Evolutionary conservation across 2,329 filamentous ascomycete genomes (phyloP).

Genomic region (Penicillium sp.): DNA sequence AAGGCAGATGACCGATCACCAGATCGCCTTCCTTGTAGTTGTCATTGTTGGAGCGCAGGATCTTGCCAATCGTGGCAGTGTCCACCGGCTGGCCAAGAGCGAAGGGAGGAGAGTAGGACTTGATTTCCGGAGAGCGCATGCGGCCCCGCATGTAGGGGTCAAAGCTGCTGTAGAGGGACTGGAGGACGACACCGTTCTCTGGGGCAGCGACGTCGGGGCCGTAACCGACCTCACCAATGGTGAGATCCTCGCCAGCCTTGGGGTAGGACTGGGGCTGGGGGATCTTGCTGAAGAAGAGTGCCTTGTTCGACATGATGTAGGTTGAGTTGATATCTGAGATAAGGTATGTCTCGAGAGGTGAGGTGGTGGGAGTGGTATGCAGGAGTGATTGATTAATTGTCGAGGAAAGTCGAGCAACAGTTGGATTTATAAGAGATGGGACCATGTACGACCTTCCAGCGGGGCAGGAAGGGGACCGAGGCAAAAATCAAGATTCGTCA

Average conservation of each 20-base stretch:
- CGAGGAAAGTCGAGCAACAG: not conserved
- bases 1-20: slow-evolving; percentile 57
- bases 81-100: slow-evolving; percentile 62
- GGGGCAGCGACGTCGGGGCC: slow-evolving; percentile 59
- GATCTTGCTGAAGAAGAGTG: slow-evolving; percentile 68
- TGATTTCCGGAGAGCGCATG: slow-evolving; percentile 65
- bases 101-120: slow-evolving; percentile 69
- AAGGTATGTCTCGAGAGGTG: not conserved
- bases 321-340: not conserved
- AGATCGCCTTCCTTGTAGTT: slow-evolving; percentile 68
- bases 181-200: slow-evolving; percentile 65
- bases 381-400: not conserved
- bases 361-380: not conserved
- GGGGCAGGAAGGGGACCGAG: slow-evolving; percentile 23
- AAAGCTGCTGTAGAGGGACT: slow-evolving; percentile 72
- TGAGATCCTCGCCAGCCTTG: slow-evolving; percentile 68
- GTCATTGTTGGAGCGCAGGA: slow-evolving; percentile 66
- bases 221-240: slow-evolving; percentile 64
- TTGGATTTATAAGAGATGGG: slow-evolving; percentile 10
- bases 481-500: slow-evolving; percentile 5
- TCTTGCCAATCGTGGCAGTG: slow-evolving; percentile 64
- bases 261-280: slow-evolving; percentile 67
- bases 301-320: slow-evolving; percentile 61
- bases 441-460: slow-evolving; percentile 13
- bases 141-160: slow-evolving; percentile 82